Base-by-base conservation (phyloP, 2,329 filamentous ascomycete species). In the Aspergillus novofumigatus region DNA sequence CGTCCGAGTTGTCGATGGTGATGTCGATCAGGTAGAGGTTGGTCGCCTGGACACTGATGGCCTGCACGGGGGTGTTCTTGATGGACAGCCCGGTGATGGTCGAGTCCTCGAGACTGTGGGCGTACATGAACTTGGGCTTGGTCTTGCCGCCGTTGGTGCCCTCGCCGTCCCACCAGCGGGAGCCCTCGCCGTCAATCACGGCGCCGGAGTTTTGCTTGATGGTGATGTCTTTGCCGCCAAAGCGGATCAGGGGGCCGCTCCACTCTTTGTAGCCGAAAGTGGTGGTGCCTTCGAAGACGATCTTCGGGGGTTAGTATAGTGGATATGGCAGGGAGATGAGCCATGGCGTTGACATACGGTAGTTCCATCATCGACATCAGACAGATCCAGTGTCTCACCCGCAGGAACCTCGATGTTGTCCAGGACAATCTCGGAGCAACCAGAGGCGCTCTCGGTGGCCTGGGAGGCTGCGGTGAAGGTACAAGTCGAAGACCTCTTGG, bases 71-170 rank as follows among this genome's bases (percentile, higher is more conserved):
- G 25, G 71, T 73, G 62, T 75, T 74, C 66, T 71, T 65, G 61
- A 75, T 66, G 23, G 68, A 63, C 9, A 76, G 57, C 42, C 68
- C 65, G 21, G 59, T 63, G 60, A 76, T 73, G 35, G 63, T 66
- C 17, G 72, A 74, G 53, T 69, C 60, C 25, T 63, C 66, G 52
- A 75, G 59, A 4, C 52, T 49, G 57, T 74, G 72, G 23, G 79
- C 80, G 62, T 73, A 79, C 77, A 86, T 86, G 76, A 87, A 85
- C 76, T 87, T 84, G 63, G 86, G 86, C 80, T 88, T 88, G 23
- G 70, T 82, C 73, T 81, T 81, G 69, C 85, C 85, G 29, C 84
- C 83, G 67, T 85, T 86, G 65, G 72, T 73, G 49, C 86, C 86
- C 72, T 85, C 63, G 54, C 78, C 74, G 62, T 88, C 85, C 86